Base-by-base conservation (phyloP, 768 basidiomycete genomes). In the Pluteus cervinus region DNA sequence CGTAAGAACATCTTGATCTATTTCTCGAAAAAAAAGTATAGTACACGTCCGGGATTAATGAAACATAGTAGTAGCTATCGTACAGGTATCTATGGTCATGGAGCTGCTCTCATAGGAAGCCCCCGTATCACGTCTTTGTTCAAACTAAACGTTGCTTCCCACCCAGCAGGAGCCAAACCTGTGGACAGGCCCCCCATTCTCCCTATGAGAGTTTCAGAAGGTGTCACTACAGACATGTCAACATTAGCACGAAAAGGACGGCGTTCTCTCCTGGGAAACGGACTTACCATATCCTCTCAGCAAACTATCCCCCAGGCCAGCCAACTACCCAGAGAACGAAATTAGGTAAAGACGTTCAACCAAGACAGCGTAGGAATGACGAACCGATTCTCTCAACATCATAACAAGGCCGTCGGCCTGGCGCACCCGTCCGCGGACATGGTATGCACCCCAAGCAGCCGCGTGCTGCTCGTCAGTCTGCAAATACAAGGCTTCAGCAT, bases 341-440 rank as follows among this genome's bases (percentile, higher is more conserved):
- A 42, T 11, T 37, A 15, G 20, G 21, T 8, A 26, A 34, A 24
- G 9, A 24, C 25, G 7, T 6, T 24, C 35, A 23, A 17, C 14
- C 21, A 7, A 10, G 14, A 7, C 28, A 25, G 29, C 14, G 28
- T 24, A 17, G 36, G 12, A 21, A 12, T 28, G 20, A 57, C 71
- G 41, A 39, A 75, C 75, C 37, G 77, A 69, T 58, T 73, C 65
- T 37, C 73, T 68, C 18, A 66, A 45, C 23, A 83, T 54, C 3
- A 72, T 66, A 20, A 81, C 58, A 25, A 81, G 58, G 10, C 81
- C 81, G 54, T 84, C 81, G 25, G 62, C 61, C 6, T 73, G 55
- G 21, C 81, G 62, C 10, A 83, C 60, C 21, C 79, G 71, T 24
- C 81, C 81, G 28, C 73, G 53, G 34, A 81, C 61, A 33, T 57